These are phyloP conservation scores for Dillenia suffruticosa DNA, from an alignment of 164 flowering plant genomes.

Conservation along the genomic window DNA sequence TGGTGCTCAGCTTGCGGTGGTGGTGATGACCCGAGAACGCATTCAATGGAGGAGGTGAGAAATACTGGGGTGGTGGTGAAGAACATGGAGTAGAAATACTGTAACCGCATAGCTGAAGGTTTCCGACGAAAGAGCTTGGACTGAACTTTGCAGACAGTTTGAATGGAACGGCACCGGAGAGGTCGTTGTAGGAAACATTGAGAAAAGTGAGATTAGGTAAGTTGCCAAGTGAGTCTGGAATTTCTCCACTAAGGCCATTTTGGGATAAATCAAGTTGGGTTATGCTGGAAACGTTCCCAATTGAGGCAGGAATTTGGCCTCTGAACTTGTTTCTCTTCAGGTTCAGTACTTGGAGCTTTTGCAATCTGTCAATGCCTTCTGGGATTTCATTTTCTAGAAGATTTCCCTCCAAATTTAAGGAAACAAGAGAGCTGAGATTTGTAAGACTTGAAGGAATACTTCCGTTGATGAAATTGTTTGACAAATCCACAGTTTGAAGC, in stretches of 20 bases:
- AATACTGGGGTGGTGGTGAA: constrained; percentile 27
- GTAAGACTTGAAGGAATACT: constrained; percentile 40
- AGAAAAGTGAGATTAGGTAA: constrained; percentile 52
- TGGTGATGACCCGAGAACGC: constrained; percentile 7
- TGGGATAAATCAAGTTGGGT: constrained; percentile 55
- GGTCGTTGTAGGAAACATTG: constrained; percentile 81
- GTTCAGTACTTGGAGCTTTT: constrained; percentile 41
- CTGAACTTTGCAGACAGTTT: constrained; percentile 59
- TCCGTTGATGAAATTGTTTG: constrained; percentile 55
- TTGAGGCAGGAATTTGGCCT: constrained; percentile 52
- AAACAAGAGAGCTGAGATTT: constrained; percentile 41
- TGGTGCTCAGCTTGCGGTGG: constrained; percentile 44
- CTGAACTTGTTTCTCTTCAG: constrained; percentile 42
- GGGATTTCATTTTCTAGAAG: constrained; percentile 42
- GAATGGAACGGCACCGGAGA: constrained; percentile 79
- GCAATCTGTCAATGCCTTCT: constrained; percentile 26
- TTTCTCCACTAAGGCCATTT: constrained; percentile 55
- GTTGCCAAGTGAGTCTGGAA: constrained; percentile 52
- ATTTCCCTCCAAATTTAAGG: constrained; percentile 45
- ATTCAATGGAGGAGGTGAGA: constrained; percentile 25
- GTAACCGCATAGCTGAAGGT: constrained; percentile 81
- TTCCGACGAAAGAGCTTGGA: constrained; percentile 79
- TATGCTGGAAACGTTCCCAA: constrained; percentile 51
- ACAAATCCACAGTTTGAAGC: constrained; percentile 55
- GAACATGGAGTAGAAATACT: constrained; percentile 56